phyloP scores from a whole-genome alignment of 2,329 filamentous ascomycete genomes.

The Lecanosticta acicola region DNA sequence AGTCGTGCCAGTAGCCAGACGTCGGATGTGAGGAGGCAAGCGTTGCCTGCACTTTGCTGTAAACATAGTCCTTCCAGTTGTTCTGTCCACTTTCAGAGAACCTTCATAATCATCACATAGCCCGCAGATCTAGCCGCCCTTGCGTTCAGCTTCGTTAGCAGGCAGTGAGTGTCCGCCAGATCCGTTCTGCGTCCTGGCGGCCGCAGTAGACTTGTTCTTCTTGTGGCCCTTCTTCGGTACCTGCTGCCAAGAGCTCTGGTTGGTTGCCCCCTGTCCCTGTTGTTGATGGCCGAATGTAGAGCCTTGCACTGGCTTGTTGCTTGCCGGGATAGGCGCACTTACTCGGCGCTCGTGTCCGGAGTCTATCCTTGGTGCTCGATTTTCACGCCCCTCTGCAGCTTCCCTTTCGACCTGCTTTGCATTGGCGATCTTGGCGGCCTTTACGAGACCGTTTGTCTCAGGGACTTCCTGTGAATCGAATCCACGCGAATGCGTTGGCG shows the following conservation, averaged over 20 bases:
- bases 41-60: no score
- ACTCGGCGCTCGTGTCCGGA: constrained; percentile 22
- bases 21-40: background rate
- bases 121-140: constrained; percentile 34
- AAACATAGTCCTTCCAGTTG: no score
- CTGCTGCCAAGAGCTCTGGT: constrained; percentile 25
- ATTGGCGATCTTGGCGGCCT: constrained; percentile 26
- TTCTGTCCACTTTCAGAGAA: no score
- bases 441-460: constrained; percentile 22
- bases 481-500: constrained; percentile 57
- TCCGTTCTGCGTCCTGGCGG: constrained; percentile 10
- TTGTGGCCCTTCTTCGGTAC: constrained; percentile 28
- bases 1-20: background rate
- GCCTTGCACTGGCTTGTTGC: constrained; percentile 1
- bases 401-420: constrained; percentile 24
- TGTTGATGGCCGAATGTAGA: constrained; percentile 2
- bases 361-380: constrained; percentile 9
- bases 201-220: constrained; percentile 31
- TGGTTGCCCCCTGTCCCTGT: constrained; percentile 3
- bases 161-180: constrained; percentile 38
- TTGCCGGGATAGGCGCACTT: constrained; percentile 18
- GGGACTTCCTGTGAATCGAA: constrained; percentile 37
- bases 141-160: constrained; percentile 41
- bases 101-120: no score
- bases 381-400: constrained; percentile 18